Percentiles rank a stretch among this genome's conserved stretches.
Conservation (phyloP, 2,329 filamentous ascomycete genomes). For the Colletotrichum higginsianum region DNA sequence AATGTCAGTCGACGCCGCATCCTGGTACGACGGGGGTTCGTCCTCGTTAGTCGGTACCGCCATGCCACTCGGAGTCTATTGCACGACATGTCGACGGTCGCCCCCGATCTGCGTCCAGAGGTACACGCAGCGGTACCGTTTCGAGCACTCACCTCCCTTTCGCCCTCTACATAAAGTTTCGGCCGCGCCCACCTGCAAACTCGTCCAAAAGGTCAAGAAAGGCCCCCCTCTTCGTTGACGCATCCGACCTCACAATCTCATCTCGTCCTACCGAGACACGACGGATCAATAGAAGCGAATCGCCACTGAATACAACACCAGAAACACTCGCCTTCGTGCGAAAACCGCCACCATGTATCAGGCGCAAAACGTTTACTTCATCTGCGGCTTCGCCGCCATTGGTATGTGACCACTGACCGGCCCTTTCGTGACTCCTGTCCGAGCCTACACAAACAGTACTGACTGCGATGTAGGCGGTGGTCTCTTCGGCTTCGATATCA, state of each 20-base stretch:
- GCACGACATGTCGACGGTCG: conserved; percentile 18
- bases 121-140: neutral
- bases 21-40: conserved; percentile 26
- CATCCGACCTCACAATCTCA: conserved; percentile 1
- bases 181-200: conserved; percentile 8
- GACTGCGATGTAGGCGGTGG: conserved; percentile 69
- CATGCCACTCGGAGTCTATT: conserved; percentile 15
- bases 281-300: neutral
- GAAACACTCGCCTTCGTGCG: conserved; percentile 15
- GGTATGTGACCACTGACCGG: conserved; percentile 55
- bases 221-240: conserved; percentile 1
- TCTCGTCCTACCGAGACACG: conserved; percentile 7
- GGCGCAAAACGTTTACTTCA: conserved; percentile 69
- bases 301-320: neutral
- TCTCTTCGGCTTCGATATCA: conserved; percentile 85
- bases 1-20: conserved; percentile 34
- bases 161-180: conserved; percentile 28
- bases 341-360: conserved; percentile 55
- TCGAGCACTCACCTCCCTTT: neutral
- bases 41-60: conserved; percentile 2
- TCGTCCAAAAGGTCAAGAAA: neutral
- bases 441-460: neutral
- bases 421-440: neutral
- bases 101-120: conserved; percentile 17
- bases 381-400: conserved; percentile 74